Conservation (phyloP, 2,329 filamentous ascomycete genomes). For the Elsinoe batatas region DNA sequence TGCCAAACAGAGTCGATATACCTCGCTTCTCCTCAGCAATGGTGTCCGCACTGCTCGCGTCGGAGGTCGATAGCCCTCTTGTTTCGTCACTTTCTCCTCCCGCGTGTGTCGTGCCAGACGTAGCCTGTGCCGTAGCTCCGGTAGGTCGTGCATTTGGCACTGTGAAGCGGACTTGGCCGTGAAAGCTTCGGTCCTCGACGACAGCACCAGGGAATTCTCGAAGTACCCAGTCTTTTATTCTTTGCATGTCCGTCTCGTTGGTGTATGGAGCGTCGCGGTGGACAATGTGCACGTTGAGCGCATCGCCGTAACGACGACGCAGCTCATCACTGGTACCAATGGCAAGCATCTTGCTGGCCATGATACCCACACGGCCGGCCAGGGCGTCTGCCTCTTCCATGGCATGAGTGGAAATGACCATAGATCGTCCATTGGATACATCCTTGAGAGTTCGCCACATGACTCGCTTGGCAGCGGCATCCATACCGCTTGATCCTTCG, state of each 20-base stretch:
- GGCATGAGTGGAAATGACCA: constrained; percentile 82
- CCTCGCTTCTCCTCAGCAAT: background rate
- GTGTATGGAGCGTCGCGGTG: constrained; percentile 66
- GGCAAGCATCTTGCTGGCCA: constrained; percentile 77
- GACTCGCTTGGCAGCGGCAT: constrained; percentile 79
- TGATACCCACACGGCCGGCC: constrained; percentile 72
- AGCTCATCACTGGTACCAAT: constrained; percentile 66
- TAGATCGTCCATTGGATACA: constrained; percentile 65
- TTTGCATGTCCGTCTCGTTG: constrained; percentile 54
- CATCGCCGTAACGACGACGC: constrained; percentile 64
- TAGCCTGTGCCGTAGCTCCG: constrained; percentile 14
- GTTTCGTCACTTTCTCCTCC: constrained; percentile 14
- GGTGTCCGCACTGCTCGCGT: background rate
- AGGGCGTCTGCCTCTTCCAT: constrained; percentile 95
- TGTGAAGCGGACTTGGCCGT: constrained; percentile 80
- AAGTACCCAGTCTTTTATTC: constrained; percentile 57
- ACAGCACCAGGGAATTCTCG: constrained; percentile 52
- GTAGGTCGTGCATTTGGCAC: constrained; percentile 42
- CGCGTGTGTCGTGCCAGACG: constrained; percentile 12
- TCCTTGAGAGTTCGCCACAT: constrained; percentile 82
- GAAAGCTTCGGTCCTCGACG: constrained; percentile 65
- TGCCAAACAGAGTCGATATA: constrained; percentile 59
- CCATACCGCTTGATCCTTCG: constrained; percentile 80
- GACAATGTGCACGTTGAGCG: constrained; percentile 73
- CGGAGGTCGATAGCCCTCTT: constrained; percentile 10